Evolutionary conservation across 805 yeast species (phyloP), one percentile per base, ranked within the genome.

Genomic region (Wickerhamiella kurtzmanii): DNA sequence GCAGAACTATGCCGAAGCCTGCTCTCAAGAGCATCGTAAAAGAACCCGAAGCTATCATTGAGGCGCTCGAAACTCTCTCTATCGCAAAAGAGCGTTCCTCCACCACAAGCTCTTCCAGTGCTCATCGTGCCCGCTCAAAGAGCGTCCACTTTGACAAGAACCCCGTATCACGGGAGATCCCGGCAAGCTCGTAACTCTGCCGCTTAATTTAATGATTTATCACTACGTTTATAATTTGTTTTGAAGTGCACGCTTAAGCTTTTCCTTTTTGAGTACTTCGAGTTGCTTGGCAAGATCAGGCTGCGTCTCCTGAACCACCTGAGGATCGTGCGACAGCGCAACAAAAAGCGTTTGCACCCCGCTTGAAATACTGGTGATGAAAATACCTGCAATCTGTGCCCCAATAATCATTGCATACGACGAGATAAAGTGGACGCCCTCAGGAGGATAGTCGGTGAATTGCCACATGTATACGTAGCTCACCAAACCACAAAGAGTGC

Each of bases 331-430:
- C 13, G 88, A 85, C 57, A 84, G 69, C 0, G 92, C 87, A 41
- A 88, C 80, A 63, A 86, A 80, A 60, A 88, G 80, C 0, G 95
- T 82, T 19, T 88, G 76, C 9, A 79, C 77, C 11, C 96, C 96
- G 8, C 87, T 79, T 52, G 79, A 80, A 43, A 88, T 76, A 1
- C 86, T 81, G 38, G 81, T 80, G 51, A 79, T 75, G 13, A 89
- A 71, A 48, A 84, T 68, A 51, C 80, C 77, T 44, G 84, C 74
- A 50, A 88, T 75, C 66, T 87, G 95, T 38, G 80, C 71, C 0
- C 92, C 74, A 45, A 87, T 76, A 28, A 85, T 66, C 57, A 84
- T 76, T 4, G 83, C 65, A 62, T 80, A 84, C 1, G 87, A 89
- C 53, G 83, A 69, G 11, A 83, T 71, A 19, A 56, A 55, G 42